phyloP scores from a whole-genome alignment of 2,329 filamentous ascomycete species.

The Cryphonectria nitschkei region DNA sequence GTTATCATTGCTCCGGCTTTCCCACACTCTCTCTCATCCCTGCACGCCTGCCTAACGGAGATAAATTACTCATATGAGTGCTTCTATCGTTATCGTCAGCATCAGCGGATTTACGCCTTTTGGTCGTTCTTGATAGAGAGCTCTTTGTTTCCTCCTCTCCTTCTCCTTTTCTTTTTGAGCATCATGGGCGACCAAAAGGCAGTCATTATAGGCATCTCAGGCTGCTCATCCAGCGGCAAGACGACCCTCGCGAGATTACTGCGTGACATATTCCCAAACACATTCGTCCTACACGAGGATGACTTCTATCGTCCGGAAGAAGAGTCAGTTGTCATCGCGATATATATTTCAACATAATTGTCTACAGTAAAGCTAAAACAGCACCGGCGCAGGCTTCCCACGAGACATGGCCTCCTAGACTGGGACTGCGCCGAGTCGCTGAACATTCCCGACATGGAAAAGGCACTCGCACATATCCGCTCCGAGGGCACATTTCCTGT shows the following conservation, averaged over 20 bases:
- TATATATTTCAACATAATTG: background rate
- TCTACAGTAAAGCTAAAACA: constrained; percentile 13
- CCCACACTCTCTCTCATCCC: background rate
- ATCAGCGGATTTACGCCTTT: background rate
- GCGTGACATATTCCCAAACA: constrained; percentile 75
- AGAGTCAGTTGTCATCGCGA: constrained; percentile 53
- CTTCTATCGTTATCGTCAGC: background rate
- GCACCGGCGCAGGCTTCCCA: constrained; percentile 51
- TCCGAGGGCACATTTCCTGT: constrained; percentile 67
- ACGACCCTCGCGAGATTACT: constrained; percentile 88
- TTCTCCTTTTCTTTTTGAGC: background rate
- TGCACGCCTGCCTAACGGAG: background rate
- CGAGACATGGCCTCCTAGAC: constrained; percentile 69
- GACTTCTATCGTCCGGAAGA: constrained; percentile 89
- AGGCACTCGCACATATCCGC: constrained; percentile 72
- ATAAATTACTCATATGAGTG: background rate
- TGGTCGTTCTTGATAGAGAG: background rate
- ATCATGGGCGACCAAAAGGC: constrained; percentile 48
- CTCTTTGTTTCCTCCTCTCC: background rate
- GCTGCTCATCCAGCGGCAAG: constrained; percentile 91
- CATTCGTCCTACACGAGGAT: constrained; percentile 90
- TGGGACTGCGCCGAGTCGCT: constrained; percentile 90
- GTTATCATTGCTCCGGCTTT: background rate
- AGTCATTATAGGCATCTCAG: constrained; percentile 80
- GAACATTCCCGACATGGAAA: constrained; percentile 68